Evolutionary conservation across 2,329 filamentous ascomycete genomes (phyloP).

Genomic region (Colletotrichum trifolii): DNA sequence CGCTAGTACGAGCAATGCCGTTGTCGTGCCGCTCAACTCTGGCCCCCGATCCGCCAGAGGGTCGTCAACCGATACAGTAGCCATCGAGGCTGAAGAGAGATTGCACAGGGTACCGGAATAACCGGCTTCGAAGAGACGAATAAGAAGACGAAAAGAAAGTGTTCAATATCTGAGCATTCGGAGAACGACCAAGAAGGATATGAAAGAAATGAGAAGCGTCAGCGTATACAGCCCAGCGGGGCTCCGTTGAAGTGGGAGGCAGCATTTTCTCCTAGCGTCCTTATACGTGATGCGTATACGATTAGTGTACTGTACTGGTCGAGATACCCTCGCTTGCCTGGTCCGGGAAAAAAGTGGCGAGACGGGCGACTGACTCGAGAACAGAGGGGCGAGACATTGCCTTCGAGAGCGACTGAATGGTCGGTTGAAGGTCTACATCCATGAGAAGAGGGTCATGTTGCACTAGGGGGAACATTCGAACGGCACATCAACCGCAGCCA

Average conservation of each 20-base stretch:
- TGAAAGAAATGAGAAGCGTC: background rate
- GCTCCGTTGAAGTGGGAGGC: background rate
- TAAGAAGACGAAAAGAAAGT: no score
- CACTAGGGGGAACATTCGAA: slow-evolving; percentile 2
- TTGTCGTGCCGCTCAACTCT: slow-evolving; percentile 27
- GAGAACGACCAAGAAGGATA: background rate
- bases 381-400: slow-evolving; percentile 8
- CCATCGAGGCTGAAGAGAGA: slow-evolving; percentile 17
- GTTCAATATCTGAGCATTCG: slow-evolving; percentile 12
- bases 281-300: slow-evolving; percentile 17
- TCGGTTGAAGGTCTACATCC: slow-evolving; percentile 4
- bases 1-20: slow-evolving; percentile 28
- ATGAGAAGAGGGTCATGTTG: slow-evolving; percentile 5
- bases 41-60: slow-evolving; percentile 30
- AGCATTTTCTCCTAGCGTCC: slow-evolving; percentile 7
- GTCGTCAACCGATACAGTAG: slow-evolving; percentile 12
- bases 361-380: slow-evolving; percentile 9
- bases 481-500: slow-evolving; percentile 18
- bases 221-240: background rate
- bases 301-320: background rate
- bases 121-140: background rate
- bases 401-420: slow-evolving; percentile 3
- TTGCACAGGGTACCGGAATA: background rate
- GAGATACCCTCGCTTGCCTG: background rate
- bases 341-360: slow-evolving; percentile 13